Conservation (phyloP, 2,329 filamentous ascomycete species). For the Fusarium brachygibbosum region DNA sequence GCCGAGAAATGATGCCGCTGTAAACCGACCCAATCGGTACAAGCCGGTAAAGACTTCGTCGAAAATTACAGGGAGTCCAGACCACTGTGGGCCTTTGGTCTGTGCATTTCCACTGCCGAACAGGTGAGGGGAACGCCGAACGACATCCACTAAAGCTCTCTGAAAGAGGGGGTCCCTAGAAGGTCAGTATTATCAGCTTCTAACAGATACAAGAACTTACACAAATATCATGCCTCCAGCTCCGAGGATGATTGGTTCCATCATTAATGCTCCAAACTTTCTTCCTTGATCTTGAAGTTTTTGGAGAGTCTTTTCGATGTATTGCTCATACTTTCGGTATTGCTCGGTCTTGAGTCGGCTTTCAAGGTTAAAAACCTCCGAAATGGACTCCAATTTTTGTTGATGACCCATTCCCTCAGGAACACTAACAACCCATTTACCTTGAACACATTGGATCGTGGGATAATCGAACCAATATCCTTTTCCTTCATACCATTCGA, state of each 20-base stretch:
- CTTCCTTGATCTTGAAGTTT: conserved; percentile 67
- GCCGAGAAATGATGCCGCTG: conserved; percentile 76
- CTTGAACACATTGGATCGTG: conserved; percentile 74
- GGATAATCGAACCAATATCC: conserved; percentile 88
- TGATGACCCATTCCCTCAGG: conserved; percentile 62
- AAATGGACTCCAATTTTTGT: conserved; percentile 62
- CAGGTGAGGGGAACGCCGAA: conserved; percentile 70
- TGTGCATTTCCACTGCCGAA: conserved; percentile 57
- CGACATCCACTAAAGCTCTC: conserved; percentile 74
- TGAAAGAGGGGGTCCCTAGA: conserved; percentile 84
- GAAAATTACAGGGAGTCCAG: conserved; percentile 81
- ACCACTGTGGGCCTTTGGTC: conserved; percentile 64
- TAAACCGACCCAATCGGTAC: conserved; percentile 82
- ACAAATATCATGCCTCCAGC: conserved; percentile 88
- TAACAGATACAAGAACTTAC: conserved; percentile 59
- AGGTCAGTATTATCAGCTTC: conserved; percentile 21
- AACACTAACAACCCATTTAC: conserved; percentile 74
- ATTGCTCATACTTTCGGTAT: conserved; percentile 67
- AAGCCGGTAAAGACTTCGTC: conserved; percentile 92
- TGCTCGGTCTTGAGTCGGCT: conserved; percentile 60
- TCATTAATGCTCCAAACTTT: conserved; percentile 81
- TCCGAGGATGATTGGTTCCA: conserved; percentile 85
- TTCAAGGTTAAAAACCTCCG: conserved; percentile 72
- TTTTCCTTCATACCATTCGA: conserved; percentile 86
- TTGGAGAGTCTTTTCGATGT: conserved; percentile 69